Evolutionary conservation across 2,329 filamentous ascomycete genomes (phyloP).

Genomic region (Colletotrichum acutatum): DNA sequence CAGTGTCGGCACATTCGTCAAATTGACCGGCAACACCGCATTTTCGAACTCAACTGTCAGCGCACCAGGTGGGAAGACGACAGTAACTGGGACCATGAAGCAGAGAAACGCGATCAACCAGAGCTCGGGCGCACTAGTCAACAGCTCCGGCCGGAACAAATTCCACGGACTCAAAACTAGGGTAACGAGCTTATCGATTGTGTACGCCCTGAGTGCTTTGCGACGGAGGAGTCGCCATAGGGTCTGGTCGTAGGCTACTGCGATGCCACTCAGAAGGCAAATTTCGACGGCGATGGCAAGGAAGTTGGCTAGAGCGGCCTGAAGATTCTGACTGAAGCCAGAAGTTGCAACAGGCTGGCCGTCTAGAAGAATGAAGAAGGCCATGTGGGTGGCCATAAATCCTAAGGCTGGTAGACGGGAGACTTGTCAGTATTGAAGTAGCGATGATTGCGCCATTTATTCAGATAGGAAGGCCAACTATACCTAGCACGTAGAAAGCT

Average conservation of each 20-base stretch:
- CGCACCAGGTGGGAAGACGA: slow-evolving; percentile 14
- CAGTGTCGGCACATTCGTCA: slow-evolving; percentile 1
- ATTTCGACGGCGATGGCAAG: slow-evolving; percentile 86
- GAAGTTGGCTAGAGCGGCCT: slow-evolving; percentile 81
- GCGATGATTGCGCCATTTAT: neutral
- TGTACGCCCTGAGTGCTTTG: neutral
- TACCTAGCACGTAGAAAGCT: neutral
- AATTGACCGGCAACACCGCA: neutral
- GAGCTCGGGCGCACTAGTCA: neutral
- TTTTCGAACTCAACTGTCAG: slow-evolving; percentile 15
- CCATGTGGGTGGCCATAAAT: slow-evolving; percentile 16
- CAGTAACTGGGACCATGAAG: slow-evolving; percentile 4
- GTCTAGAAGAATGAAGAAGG: neutral
- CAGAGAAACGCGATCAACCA: slow-evolving; percentile 4
- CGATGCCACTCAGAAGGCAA: slow-evolving; percentile 56
- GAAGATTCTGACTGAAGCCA: slow-evolving; percentile 35
- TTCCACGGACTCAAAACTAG: slow-evolving; percentile 14
- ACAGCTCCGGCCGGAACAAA: neutral
- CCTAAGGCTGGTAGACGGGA: neutral
- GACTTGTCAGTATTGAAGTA: neutral
- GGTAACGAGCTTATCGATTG: slow-evolving; percentile 9
- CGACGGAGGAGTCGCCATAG: slow-evolving; percentile 6
- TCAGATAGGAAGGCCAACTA: neutral
- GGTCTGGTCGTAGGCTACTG: slow-evolving; percentile 16
- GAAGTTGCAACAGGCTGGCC: neutral